Base-by-base conservation (phyloP, 2,329 filamentous ascomycete species). In the Alternaria postmessia region DNA sequence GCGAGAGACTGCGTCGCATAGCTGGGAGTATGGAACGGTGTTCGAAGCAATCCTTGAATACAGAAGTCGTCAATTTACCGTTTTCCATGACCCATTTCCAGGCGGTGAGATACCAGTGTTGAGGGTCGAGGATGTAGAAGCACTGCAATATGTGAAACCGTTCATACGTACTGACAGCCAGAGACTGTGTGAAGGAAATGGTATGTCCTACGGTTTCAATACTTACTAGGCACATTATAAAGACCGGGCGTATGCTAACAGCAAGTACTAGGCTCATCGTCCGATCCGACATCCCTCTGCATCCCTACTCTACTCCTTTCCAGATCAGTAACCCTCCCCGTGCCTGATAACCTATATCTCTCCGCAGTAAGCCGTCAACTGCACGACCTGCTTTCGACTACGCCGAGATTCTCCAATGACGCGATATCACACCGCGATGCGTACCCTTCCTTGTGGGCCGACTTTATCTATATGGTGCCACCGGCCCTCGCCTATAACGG, bases 381-480 rank as follows among this genome's bases (percentile, higher is more conserved):
- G 38, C 59, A 80, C 3, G 75, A 81, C 57, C 73, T 84, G 0
- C 65, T 84, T 7, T 68, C 68, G 5, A 60, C 59, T 16, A 80
- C 80, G 5, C 80, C 81, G 7, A 75, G 79, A 47, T 83, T 78
- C 66, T 48, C 69, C 16, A 83, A 84, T 56, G 81, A 80, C 30
- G 83, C 83, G 2, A 83, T 85, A 49, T 83, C 80, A 47, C 83
- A 86, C 63, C 77, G 82, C 26, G 70, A 78, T 24, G 73, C 78
- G 16, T 72, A 75, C 7, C 64, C 79, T 4, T 81, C 84, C 58
- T 72, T 84, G 9, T 84, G 83, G 81, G 78, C 82, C 14, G 84
- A 85, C 66, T 83, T 80, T 63, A 59, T 84, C 7, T 82, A 81
- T 65, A 85, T 84, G 83, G 79, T 78, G 1, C 82, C 83, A n/a